A percentile compares a stretch with the other conserved stretches of the same genome.
Conservation (phyloP, 495 filamentous ascomycete genomes). For the Cenococcum geophilum region DNA sequence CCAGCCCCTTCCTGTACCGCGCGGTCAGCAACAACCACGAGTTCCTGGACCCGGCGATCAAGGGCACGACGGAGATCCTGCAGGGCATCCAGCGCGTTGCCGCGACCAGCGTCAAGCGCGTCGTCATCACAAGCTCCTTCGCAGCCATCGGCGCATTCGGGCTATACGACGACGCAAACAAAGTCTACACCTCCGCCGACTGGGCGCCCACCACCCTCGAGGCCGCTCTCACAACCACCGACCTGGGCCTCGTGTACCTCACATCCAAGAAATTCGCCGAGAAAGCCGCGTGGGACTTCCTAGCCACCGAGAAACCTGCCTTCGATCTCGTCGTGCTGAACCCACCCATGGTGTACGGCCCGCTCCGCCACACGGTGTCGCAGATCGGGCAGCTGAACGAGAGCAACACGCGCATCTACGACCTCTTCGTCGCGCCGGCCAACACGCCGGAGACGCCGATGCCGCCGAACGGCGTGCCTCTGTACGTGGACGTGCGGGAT, state of each 20-base stretch:
- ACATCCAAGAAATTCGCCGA: slow-evolving; percentile 49
- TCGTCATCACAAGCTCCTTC: slow-evolving; percentile 79
- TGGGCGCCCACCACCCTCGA: slow-evolving; percentile 83
- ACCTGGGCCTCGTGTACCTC: slow-evolving; percentile 42
- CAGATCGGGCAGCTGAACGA: slow-evolving; percentile 9
- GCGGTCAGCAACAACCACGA: slow-evolving; percentile 60
- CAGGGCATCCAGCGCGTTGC: slow-evolving; percentile 60
- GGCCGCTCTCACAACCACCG: slow-evolving; percentile 50
- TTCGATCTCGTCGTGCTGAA: slow-evolving; percentile 71
- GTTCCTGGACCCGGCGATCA: slow-evolving; percentile 76
- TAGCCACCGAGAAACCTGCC: slow-evolving; percentile 70
- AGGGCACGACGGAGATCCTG: slow-evolving; percentile 76
- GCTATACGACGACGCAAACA: slow-evolving; percentile 45
- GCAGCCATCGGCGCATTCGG: slow-evolving; percentile 60
- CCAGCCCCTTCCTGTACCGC: slow-evolving; percentile 73
- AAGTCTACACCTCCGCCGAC: slow-evolving; percentile 61
- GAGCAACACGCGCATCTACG: slow-evolving; percentile 7
- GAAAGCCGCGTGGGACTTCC: slow-evolving; percentile 75
- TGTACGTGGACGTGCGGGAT: slow-evolving; percentile 15
- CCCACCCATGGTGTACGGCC: slow-evolving; percentile 67
- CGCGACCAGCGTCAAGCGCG: slow-evolving; percentile 71
- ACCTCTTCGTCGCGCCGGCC: slow-evolving; percentile 5
- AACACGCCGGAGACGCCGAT: background rate
- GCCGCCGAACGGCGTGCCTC: slow-evolving; percentile 6
- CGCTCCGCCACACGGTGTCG: slow-evolving; percentile 39